These are phyloP conservation scores for Triangularia verruculosa DNA, from an alignment of 2,329 filamentous ascomycete species.

Conservation along the genomic window DNA sequence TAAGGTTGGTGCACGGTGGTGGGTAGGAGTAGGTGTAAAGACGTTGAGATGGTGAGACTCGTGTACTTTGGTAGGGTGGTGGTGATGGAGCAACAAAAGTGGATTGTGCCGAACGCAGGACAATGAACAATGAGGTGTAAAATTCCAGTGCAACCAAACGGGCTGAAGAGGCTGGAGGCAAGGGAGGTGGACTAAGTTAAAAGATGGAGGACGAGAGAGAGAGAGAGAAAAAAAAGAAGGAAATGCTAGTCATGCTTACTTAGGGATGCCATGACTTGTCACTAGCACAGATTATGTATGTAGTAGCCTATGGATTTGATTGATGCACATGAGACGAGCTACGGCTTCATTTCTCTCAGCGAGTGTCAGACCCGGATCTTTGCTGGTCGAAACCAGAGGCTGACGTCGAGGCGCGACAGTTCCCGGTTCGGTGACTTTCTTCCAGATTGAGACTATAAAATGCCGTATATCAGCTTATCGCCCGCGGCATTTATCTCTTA, in stretches of 20 bases:
- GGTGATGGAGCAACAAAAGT: background rate
- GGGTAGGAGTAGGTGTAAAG: background rate
- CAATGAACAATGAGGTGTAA: background rate
- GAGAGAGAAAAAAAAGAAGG: constrained; percentile 11
- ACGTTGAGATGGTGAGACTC: background rate
- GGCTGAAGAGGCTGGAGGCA: constrained; percentile 4
- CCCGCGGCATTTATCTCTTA: constrained; percentile 4
- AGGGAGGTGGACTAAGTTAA: background rate
- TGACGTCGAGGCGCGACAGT: constrained; percentile 4
- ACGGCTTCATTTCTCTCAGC: too few species aligned
- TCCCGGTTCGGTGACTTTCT: background rate
- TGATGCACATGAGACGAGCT: constrained; percentile 15
- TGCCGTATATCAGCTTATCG: constrained; percentile 7
- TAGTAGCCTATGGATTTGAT: background rate
- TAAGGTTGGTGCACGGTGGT: constrained; percentile 2
- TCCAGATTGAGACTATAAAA: background rate
- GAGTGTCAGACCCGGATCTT: background rate
- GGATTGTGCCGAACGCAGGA: background rate
- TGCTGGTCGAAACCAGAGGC: constrained; percentile 9
- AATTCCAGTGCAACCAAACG: background rate
- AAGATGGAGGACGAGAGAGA: background rate
- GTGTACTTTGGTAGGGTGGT: background rate
- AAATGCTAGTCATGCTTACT: constrained; percentile 27
- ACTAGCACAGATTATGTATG: background rate
- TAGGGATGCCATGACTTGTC: constrained; percentile 29